Evolutionary conservation across 2,329 filamentous ascomycete species (phyloP), one percentile per base, ranked within the genome.

Genomic region (Trichoderma atroviride): DNA sequence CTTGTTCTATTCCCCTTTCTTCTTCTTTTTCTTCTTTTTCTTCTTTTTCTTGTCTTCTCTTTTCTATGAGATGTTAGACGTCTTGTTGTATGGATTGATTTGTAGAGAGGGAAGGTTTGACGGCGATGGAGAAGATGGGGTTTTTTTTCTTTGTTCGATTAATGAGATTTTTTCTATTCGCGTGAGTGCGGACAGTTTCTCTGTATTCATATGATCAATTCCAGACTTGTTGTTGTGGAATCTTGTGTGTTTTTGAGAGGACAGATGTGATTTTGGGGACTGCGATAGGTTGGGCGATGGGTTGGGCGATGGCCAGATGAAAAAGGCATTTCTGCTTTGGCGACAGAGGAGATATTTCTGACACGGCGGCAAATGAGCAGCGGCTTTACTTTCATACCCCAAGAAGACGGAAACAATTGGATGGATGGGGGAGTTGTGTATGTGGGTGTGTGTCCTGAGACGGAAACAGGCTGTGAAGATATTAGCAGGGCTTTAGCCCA

Each of bases 41-140:
- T 72, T 70, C 68, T 72, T 71, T 74, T 72, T 70, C 68, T 72
- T 71, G 73, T 65, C 68, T 67, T 68, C 70, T 70, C 70, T 70
- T 72, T 53, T 66, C 70, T 29, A 69, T 47, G 62, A 71, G 63
- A 70, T 70, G 29, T 71, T 71, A 72, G 71, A 74, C 68, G 69
- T 68, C 60, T 70, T 61, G 60, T 57, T 69, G 62, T 57, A 59
- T 70, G 70, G 62, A 37, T 65, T 66, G 70, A 71, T 69, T 60
- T 59, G 70, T 73, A 72, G 71, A 74, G 61, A 70, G 9, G 31
- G 22, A 43, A 67, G 56, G 19, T 61, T 63, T n/a, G 55, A 19
- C 19, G 29, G 56, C 35, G 55, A 22, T 31, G 62, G 63, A 24
- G 35, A 56, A 55, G 53, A 24, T 59, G 47, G 68, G 16, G 33